A percentile compares a stretch with the other conserved stretches of the same genome.
These are phyloP conservation scores for Coemansia sp. DNA, from an alignment of 192 early-diverging fungal genomes.

Conservation along the genomic window DNA sequence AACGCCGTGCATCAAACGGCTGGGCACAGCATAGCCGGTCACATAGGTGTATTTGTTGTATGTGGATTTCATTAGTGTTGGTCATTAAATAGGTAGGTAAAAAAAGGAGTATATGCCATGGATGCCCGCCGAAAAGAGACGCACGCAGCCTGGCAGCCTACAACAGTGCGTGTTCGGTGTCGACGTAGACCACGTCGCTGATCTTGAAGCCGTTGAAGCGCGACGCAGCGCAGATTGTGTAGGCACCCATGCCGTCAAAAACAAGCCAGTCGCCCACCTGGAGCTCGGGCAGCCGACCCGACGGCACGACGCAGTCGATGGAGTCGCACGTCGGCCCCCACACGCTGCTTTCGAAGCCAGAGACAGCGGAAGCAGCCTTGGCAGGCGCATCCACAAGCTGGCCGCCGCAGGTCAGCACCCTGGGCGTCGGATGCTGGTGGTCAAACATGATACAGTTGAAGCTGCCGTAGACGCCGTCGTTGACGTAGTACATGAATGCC, in stretches of 20 bases:
- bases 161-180: conserved; percentile 57
- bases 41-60: neutral
- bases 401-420: conserved; percentile 62
- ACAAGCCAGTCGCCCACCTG: conserved; percentile 95
- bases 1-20: too few species aligned
- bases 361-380: neutral
- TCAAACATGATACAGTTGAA: conserved; percentile 99
- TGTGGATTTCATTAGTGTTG: neutral
- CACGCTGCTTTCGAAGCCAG: conserved; percentile 62
- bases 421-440: conserved; percentile 75
- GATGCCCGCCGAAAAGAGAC: neutral
- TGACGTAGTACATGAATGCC: conserved; percentile 86
- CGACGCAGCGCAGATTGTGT: conserved; percentile 87
- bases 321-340: conserved; percentile 99
- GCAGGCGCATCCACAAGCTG: conserved; percentile 32
- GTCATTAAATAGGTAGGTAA: neutral
- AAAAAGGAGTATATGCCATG: neutral
- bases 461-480: conserved; percentile 97
- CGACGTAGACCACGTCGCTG: conserved; percentile 83
- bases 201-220: conserved; percentile 89
- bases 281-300: conserved; percentile 73
- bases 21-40: too few species aligned
- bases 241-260: conserved; percentile 96
- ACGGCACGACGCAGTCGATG: conserved; percentile 85
- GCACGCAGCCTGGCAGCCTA: neutral